These are phyloP conservation scores for Aegilops longissima DNA, from an alignment of 176 grass and related monocot species.

Conservation along the genomic window DNA sequence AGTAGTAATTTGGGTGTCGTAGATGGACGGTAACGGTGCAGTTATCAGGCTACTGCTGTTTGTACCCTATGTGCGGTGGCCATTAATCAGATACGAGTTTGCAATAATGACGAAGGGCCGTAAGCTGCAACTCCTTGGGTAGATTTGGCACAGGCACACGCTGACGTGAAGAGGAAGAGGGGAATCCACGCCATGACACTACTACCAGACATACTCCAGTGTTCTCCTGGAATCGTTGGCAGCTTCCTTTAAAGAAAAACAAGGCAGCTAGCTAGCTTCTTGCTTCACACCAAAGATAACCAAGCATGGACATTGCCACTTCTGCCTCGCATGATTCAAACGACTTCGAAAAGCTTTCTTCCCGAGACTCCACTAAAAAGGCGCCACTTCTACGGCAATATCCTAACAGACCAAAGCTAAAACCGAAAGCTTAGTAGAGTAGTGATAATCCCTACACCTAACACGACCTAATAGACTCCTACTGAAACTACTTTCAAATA, in stretches of 20 bases:
- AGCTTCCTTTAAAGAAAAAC: constrained; percentile 1
- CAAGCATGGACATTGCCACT: neutral
- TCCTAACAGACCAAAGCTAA: constrained; percentile 42
- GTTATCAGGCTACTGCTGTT: neutral
- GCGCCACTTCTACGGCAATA: constrained; percentile 13
- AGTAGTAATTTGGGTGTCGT: neutral
- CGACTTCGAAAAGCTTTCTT: constrained; percentile 26
- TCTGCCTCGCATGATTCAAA: constrained; percentile 10
- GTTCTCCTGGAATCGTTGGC: neutral
- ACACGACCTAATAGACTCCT: constrained; percentile 41
- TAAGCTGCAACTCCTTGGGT: neutral
- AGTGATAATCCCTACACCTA: constrained; percentile 27
- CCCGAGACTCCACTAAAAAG: neutral
- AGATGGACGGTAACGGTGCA: neutral
- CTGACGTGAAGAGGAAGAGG: constrained; percentile 20
- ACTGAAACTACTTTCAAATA: constrained; percentile 36
- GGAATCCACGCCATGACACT: neutral
- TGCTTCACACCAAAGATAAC: constrained; percentile 33
- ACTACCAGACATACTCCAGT: neutral
- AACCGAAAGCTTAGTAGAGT: constrained; percentile 33
- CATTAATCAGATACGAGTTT: neutral
- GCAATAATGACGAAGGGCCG: neutral
- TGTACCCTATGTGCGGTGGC: neutral
- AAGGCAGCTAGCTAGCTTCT: constrained; percentile 11
- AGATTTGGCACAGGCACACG: neutral